These are phyloP conservation scores for Trichoderma brevicompactum DNA, from an alignment of 2,329 filamentous ascomycete genomes.

Conservation along the genomic window DNA sequence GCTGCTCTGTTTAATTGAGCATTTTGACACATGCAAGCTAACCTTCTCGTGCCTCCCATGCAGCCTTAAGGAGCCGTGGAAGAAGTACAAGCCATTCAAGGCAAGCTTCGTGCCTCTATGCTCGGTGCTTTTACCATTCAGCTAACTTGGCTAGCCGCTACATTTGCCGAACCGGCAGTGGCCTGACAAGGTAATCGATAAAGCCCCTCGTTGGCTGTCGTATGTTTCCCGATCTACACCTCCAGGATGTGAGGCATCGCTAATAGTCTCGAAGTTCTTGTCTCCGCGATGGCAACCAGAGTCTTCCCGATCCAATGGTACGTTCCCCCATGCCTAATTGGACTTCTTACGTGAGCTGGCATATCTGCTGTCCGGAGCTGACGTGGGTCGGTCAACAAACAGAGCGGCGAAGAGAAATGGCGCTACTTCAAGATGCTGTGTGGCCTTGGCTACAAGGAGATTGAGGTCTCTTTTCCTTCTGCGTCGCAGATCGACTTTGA, in stretches of 20 bases:
- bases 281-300: constrained; percentile 21
- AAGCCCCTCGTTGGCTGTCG: constrained; percentile 20
- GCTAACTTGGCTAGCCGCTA: constrained; percentile 10
- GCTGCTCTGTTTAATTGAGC: neutral
- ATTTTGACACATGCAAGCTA: constrained; percentile 7
- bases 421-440: constrained; percentile 21
- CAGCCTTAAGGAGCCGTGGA: constrained; percentile 18
- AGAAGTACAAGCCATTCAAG: constrained; percentile 21
- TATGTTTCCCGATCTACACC: neutral
- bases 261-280: neutral
- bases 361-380: neutral
- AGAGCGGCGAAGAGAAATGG: constrained; percentile 19
- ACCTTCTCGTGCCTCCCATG: neutral
- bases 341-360: neutral
- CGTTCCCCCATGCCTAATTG: neutral
- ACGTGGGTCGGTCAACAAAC: neutral
- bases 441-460: constrained; percentile 13
- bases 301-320: constrained; percentile 19
- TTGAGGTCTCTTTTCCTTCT: constrained; percentile 15
- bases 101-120: neutral
- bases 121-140: neutral
- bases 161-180: constrained; percentile 17
- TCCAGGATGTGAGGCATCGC: neutral
- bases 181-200: constrained; percentile 18
- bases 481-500: constrained; percentile 16